These are phyloP conservation scores for Cladosporium sp. DNA, from an alignment of 2,329 filamentous ascomycete species.

Conservation along the genomic window DNA sequence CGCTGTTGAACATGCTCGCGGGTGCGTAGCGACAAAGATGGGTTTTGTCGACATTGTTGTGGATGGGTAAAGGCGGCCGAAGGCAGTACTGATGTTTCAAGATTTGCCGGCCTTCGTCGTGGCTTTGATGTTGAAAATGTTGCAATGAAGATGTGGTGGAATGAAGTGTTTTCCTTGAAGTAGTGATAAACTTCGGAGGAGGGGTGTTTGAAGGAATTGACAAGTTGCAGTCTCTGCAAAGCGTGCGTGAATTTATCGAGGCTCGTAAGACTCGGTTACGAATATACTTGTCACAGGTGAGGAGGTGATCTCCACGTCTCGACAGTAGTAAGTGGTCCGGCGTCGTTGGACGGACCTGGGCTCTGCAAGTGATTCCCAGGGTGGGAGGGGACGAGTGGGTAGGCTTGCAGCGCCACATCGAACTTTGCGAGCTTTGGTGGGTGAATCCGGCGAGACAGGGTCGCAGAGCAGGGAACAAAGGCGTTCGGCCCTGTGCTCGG, in stretches of 20 bases:
- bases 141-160: background rate
- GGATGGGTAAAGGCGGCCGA: slow-evolving; percentile 9
- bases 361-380: slow-evolving; percentile 7
- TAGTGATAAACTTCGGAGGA: slow-evolving; percentile 4
- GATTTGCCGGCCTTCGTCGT: slow-evolving; percentile 14
- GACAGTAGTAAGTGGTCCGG: background rate
- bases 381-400: slow-evolving; percentile 6
- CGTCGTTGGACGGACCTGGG: slow-evolving; percentile 1
- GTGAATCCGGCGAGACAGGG: background rate
- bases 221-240: slow-evolving; percentile 9
- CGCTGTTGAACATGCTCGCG: slow-evolving; percentile 90
- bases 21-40: slow-evolving; percentile 92
- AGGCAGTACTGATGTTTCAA: slow-evolving; percentile 17
- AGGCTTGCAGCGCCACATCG: background rate
- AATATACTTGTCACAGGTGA: background rate
- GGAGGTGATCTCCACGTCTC: slow-evolving; percentile 10
- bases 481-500: slow-evolving; percentile 2
- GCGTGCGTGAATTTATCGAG: slow-evolving; percentile 3
- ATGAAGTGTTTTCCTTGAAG: background rate
- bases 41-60: slow-evolving; percentile 73
- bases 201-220: background rate
- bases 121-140: too few relatives aligned
- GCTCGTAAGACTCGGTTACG: slow-evolving; percentile 12
- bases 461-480: slow-evolving; percentile 2
- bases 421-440: background rate